A percentile compares a stretch with the other conserved stretches of the same genome.
Evolutionary conservation across 306 rosid genomes (phyloP).

Genomic region (Medicago ruthenica): DNA sequence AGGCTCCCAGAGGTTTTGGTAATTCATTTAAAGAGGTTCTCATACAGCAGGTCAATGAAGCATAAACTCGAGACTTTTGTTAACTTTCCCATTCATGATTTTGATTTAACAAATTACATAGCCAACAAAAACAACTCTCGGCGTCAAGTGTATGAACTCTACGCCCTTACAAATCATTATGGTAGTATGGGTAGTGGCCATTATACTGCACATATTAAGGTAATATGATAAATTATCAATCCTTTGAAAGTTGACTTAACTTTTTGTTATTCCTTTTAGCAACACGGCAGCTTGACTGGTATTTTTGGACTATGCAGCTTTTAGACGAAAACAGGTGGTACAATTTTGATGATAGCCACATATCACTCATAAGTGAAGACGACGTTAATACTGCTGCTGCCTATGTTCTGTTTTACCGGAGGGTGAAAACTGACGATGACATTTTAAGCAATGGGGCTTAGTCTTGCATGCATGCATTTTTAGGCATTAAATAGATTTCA

Average conservation of each 20-base stretch:
- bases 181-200: constrained; percentile 99
- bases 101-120: constrained; percentile 85
- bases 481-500: constrained; percentile 38
- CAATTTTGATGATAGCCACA: constrained; percentile 90
- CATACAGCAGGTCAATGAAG: constrained; percentile 98
- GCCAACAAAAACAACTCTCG: constrained; percentile 84
- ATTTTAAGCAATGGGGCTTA: constrained; percentile 64
- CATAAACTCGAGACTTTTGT: constrained; percentile 95
- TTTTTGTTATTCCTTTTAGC: constrained; percentile 28
- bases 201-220: constrained; percentile 98
- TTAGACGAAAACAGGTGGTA: constrained; percentile 93
- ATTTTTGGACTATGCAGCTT: constrained; percentile 61
- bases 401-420: constrained; percentile 90
- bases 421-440: constrained; percentile 69
- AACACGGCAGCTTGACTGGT: constrained; percentile 16
- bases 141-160: constrained; percentile 82
- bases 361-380: constrained; percentile 86
- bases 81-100: constrained; percentile 91
- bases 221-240: constrained; percentile 46
- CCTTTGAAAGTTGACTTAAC: constrained; percentile 3
- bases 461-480: constrained; percentile 40
- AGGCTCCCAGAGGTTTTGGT: constrained; percentile 97
- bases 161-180: constrained; percentile 92
- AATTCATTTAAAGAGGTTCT: constrained; percentile 94
- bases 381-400: constrained; percentile 93